Percentiles rank a stretch among this genome's conserved stretches.
phyloP scores from a whole-genome alignment of 805 yeast genomes.

The Kazachstania bromeliacearum region DNA sequence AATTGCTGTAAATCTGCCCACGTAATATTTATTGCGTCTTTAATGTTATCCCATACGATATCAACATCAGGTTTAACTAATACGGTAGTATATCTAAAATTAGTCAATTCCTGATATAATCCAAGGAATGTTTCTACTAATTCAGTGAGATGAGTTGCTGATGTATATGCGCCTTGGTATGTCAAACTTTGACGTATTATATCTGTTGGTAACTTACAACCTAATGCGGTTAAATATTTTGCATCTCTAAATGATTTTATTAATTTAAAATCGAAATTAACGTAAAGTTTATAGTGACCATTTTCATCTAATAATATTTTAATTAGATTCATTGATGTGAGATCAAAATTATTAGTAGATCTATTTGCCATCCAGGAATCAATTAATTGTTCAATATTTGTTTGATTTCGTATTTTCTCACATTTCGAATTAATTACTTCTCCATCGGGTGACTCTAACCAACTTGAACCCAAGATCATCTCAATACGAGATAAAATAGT shows the following conservation, averaged over 20 bases:
- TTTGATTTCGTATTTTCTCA: constrained; percentile 34
- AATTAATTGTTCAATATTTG: constrained; percentile 36
- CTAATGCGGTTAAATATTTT: constrained; percentile 39
- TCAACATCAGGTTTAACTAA: constrained; percentile 33
- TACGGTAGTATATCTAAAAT: constrained; percentile 34
- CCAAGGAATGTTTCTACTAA: constrained; percentile 35
- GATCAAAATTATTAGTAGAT: constrained; percentile 10
- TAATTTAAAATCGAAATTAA: constrained; percentile 44
- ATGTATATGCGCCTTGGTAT: constrained; percentile 46
- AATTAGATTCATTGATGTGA: constrained; percentile 33
- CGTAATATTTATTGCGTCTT: constrained; percentile 30
- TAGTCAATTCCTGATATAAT: constrained; percentile 24
- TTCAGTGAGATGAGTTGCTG: constrained; percentile 46
- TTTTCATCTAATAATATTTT: constrained; percentile 25
- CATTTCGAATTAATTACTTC: constrained; percentile 46
- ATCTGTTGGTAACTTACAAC: constrained; percentile 48
- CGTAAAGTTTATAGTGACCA: constrained; percentile 27
- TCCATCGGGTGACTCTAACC: constrained; percentile 62
- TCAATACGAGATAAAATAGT: constrained; percentile 38
- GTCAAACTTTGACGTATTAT: constrained; percentile 39
- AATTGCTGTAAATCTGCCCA: constrained; percentile 44
- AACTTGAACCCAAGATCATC: constrained; percentile 47
- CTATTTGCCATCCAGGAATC: constrained; percentile 41
- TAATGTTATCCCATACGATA: constrained; percentile 29
- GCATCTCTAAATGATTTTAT: constrained; percentile 45